A percentile compares a stretch with the other conserved stretches of the same genome.
Evolutionary conservation across 2,329 filamentous ascomycete species (phyloP).

Genomic region (Thielaviopsis populi): DNA sequence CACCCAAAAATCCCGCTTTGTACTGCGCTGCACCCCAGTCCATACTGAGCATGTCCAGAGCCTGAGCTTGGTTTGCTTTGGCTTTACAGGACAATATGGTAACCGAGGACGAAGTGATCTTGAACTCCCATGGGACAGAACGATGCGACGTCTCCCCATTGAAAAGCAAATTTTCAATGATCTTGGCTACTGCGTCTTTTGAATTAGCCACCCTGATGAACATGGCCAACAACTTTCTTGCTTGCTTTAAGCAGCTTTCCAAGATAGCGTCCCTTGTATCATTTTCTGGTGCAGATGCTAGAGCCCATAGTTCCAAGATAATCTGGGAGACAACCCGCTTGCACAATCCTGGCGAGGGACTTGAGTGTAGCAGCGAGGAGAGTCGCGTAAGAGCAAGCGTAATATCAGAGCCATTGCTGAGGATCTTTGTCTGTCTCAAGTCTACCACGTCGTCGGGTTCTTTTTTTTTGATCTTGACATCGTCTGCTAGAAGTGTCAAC

Average conservation of each 20-base stretch:
- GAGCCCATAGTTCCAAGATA: conserved; percentile 46
- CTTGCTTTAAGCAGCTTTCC: conserved; percentile 30
- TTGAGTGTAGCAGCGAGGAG: conserved; percentile 41
- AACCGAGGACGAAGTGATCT: conserved; percentile 27
- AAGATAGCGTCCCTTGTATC: conserved; percentile 29
- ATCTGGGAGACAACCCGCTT: conserved; percentile 45
- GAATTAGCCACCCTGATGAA: conserved; percentile 43
- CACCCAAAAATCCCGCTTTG: conserved; percentile 34
- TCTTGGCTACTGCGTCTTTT: conserved; percentile 30
- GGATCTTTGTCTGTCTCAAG: conserved; percentile 27
- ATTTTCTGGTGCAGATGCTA: conserved; percentile 29
- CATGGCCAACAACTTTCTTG: conserved; percentile 37
- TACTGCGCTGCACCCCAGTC: conserved; percentile 32
- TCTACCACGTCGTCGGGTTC: conserved; percentile 30
- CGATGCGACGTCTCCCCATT: conserved; percentile 29
- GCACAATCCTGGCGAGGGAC: conserved; percentile 51
- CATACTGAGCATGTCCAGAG: conserved; percentile 21
- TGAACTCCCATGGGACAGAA: conserved; percentile 37
- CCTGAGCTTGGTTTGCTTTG: neutral
- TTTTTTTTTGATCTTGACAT: conserved; percentile 19
- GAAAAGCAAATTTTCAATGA: conserved; percentile 42
- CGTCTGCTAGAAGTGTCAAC: neutral
- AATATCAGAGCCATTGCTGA: conserved; percentile 36
- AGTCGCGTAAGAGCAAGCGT: conserved; percentile 39
- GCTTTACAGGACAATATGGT: neutral